phyloP scores from a whole-genome alignment of 108 stramenopile genomes.

The Cyclotella kingstonii region DNA sequence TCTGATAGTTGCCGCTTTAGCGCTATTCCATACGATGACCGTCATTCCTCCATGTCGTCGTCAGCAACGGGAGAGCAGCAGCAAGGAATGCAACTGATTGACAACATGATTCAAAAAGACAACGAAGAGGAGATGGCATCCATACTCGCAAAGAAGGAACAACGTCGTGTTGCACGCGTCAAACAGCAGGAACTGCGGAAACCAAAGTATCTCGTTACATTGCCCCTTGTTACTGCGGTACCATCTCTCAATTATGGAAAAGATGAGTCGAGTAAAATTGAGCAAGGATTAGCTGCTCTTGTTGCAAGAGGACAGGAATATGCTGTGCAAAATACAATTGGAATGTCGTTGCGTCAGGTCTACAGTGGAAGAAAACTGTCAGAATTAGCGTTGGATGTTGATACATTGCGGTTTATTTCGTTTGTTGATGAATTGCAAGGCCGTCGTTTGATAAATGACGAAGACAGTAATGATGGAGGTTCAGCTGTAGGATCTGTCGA shows the following conservation, averaged over 20 bases:
- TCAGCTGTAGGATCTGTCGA: conserved; percentile 27
- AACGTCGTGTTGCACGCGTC: conserved; percentile 27
- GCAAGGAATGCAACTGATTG: neutral
- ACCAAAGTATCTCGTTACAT: conserved; percentile 43
- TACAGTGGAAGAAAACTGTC: conserved; percentile 51
- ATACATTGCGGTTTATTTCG: conserved; percentile 52
- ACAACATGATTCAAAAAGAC: conserved; percentile 9
- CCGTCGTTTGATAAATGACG: conserved; percentile 16
- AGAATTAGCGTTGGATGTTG: conserved; percentile 55
- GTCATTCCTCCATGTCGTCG: conserved; percentile 4
- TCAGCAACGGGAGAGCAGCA: neutral
- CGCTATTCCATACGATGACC: conserved; percentile 43
- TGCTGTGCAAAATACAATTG: conserved; percentile 41
- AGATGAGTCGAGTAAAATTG: conserved; percentile 2
- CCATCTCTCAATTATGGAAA: neutral
- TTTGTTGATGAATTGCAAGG: conserved; percentile 48
- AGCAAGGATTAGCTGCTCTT: conserved; percentile 22
- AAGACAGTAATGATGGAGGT: neutral
- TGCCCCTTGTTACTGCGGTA: conserved; percentile 33
- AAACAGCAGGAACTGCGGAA: conserved; percentile 21
- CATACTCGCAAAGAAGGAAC: conserved; percentile 44
- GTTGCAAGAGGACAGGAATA: conserved; percentile 46
- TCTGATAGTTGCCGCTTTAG: conserved; percentile 36
- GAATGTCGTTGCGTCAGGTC: conserved; percentile 61
- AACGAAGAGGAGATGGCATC: conserved; percentile 47